A percentile compares a stretch with the other conserved stretches of the same genome.
phyloP scores from a whole-genome alignment of 768 basidiomycete species.

The Suillus decipiens region DNA sequence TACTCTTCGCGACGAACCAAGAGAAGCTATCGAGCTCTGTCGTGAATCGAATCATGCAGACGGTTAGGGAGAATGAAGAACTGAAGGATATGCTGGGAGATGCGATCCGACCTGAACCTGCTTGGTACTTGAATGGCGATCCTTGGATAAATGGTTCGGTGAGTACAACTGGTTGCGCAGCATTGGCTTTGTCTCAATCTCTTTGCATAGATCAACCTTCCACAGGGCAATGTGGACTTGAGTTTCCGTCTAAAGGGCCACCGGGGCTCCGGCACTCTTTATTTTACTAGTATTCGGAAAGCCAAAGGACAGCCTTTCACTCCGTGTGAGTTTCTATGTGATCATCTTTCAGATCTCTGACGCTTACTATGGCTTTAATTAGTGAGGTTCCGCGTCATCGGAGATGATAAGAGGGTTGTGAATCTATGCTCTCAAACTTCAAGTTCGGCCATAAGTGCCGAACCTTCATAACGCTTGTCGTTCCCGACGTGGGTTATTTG shows the following conservation, averaged over 20 bases:
- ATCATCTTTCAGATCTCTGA: background rate
- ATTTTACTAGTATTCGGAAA: conserved; percentile 82
- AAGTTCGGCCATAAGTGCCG: background rate
- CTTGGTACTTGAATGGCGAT: conserved; percentile 69
- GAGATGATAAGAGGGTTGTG: conserved; percentile 57
- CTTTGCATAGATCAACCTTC: conserved; percentile 60
- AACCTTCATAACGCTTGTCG: background rate
- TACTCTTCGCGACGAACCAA: conserved; percentile 71
- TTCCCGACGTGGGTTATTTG: background rate
- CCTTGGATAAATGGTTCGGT: conserved; percentile 72
- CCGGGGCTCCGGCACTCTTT: conserved; percentile 73
- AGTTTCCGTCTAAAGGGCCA: conserved; percentile 77
- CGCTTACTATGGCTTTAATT: conserved; percentile 7
- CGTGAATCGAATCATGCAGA: conserved; percentile 63
- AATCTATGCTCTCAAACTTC: conserved; percentile 25
- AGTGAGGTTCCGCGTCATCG: conserved; percentile 72
- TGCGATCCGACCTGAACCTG: conserved; percentile 41
- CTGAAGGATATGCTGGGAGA: conserved; percentile 61
- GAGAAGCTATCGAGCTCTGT: conserved; percentile 79
- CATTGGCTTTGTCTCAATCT: conserved; percentile 2
- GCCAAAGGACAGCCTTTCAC: conserved; percentile 71
- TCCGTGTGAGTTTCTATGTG: conserved; percentile 44
- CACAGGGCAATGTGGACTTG: conserved; percentile 77
- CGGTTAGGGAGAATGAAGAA: conserved; percentile 52
- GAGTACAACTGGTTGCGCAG: conserved; percentile 25